A percentile compares a stretch with the other conserved stretches of the same genome.
phyloP scores from a whole-genome alignment of 2,329 filamentous ascomycete genomes.

The Ilyonectria robusta region DNA sequence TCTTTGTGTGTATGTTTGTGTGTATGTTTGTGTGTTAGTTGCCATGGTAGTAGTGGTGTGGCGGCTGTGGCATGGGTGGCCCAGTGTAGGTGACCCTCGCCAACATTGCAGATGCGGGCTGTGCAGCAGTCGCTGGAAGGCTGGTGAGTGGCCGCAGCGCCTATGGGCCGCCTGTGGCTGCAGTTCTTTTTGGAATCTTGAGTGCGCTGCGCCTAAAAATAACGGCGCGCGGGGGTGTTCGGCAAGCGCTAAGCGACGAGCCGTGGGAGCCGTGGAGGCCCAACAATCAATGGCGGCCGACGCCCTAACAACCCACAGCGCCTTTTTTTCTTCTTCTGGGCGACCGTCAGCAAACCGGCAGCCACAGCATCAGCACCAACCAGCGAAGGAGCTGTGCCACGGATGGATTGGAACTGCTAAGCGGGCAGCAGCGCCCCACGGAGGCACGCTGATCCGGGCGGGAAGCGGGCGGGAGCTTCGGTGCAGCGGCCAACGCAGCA shows the following conservation, averaged over 20 bases:
- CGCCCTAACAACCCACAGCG: background rate
- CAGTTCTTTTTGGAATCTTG: background rate
- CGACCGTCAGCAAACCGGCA: background rate
- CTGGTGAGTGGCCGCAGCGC: slow-evolving; percentile 22
- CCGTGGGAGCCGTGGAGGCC: background rate
- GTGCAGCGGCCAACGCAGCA: background rate
- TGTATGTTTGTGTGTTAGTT: background rate
- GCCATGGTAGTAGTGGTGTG: slow-evolving; percentile 9
- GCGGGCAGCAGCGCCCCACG: slow-evolving; percentile 19
- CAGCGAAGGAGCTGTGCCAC: background rate
- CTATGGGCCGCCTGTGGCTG: background rate
- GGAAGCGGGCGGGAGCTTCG: background rate
- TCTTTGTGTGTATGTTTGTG: background rate
- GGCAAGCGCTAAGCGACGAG: slow-evolving; percentile 25
- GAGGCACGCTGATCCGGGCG: slow-evolving; percentile 17
- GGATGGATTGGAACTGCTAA: background rate
- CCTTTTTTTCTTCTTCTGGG: background rate
- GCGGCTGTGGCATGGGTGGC: slow-evolving; percentile 1
- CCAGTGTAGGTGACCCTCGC: background rate
- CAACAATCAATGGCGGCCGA: slow-evolving; percentile 4
- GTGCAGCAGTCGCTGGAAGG: slow-evolving; percentile 10
- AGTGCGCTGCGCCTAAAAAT: slow-evolving; percentile 24
- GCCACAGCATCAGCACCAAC: slow-evolving; percentile 1
- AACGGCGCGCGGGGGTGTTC: slow-evolving; percentile 13
- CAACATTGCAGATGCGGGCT: slow-evolving; percentile 9